Conservation (phyloP, 1,284 basidiomycete species). For the Grifola frondosa region DNA sequence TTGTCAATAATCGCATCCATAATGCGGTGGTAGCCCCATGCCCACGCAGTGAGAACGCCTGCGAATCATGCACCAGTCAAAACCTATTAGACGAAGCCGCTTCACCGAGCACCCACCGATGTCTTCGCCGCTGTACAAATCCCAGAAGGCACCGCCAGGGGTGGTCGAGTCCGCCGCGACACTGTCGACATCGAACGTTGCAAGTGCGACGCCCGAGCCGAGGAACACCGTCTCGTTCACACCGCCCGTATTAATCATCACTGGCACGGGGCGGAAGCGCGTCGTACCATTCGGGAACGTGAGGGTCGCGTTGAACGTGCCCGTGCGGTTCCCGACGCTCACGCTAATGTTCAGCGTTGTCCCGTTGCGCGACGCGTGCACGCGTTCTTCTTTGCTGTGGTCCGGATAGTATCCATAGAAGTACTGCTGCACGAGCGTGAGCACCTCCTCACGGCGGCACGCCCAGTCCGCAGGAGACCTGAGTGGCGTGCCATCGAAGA, state of each 20-base stretch:
- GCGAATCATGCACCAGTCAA: background rate
- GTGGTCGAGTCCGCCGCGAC: constrained; percentile 13
- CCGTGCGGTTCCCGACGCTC: constrained; percentile 1
- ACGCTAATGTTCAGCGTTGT: constrained; percentile 9
- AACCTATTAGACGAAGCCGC: too few relatives aligned
- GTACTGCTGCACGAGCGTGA: constrained; percentile 13
- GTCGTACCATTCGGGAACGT: constrained; percentile 4
- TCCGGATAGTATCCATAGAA: constrained; percentile 16
- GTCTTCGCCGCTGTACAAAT: constrained; percentile 10
- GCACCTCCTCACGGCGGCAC: constrained; percentile 15
- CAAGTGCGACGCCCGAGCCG: constrained; percentile 13
- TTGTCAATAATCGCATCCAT: constrained; percentile 14
- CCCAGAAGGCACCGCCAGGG: constrained; percentile 14
- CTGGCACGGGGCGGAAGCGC: constrained; percentile 5
- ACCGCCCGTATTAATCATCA: constrained; percentile 11
- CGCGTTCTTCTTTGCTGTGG: constrained; percentile 9
- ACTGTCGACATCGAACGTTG: constrained; percentile 10
- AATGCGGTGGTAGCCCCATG: constrained; percentile 13
- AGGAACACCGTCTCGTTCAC: constrained; percentile 11
- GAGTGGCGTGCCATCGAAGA: constrained; percentile 37
- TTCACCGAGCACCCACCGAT: constrained; percentile 7
- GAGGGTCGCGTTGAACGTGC: constrained; percentile 10
- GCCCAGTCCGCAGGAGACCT: constrained; percentile 13
- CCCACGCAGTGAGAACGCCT: constrained; percentile 16
- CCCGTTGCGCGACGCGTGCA: constrained; percentile 7